These are phyloP conservation scores for Colletotrichum lindemuthianum DNA, from an alignment of 2,329 filamentous ascomycete species.

Conservation along the genomic window DNA sequence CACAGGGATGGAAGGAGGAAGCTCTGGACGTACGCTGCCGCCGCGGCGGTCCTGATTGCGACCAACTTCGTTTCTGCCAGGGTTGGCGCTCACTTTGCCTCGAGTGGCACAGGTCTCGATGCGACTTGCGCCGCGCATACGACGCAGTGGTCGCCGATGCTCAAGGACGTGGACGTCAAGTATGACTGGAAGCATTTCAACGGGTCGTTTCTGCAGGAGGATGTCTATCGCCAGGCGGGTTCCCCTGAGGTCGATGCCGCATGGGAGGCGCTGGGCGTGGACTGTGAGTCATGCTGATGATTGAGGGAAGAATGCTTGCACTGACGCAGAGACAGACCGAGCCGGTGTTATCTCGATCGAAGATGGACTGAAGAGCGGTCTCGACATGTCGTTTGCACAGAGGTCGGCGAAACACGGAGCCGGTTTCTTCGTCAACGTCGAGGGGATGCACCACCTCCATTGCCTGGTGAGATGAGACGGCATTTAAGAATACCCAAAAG, in stretches of 20 bases:
- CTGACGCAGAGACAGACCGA: conserved; percentile 47
- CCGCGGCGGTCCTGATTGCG: conserved; percentile 23
- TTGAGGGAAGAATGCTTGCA: rapidly evolving
- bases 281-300: conserved; percentile 51
- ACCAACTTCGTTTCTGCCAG: conserved; percentile 37
- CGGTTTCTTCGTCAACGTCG: conserved; percentile 67
- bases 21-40: conserved; percentile 11
- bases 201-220: conserved; percentile 64
- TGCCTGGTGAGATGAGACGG: conserved; percentile 57
- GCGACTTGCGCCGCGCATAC: conserved; percentile 45
- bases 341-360: conserved; percentile 59
- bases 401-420: conserved; percentile 65
- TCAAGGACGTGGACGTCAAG: conserved; percentile 45
- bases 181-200: conserved; percentile 58
- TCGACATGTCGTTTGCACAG: conserved; percentile 65
- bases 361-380: conserved; percentile 60
- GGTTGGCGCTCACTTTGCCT: conserved; percentile 36
- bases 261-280: conserved; percentile 56
- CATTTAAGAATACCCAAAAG: background rate
- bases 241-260: conserved; percentile 66
- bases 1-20: conserved; percentile 2
- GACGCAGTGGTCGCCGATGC: conserved; percentile 49
- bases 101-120: conserved; percentile 35
- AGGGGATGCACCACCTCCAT: conserved; percentile 66
- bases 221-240: conserved; percentile 60